A percentile compares a stretch with the other conserved stretches of the same genome.
Conservation (phyloP, 768 basidiomycete species). For the Cantharellus cinnabarinus region DNA sequence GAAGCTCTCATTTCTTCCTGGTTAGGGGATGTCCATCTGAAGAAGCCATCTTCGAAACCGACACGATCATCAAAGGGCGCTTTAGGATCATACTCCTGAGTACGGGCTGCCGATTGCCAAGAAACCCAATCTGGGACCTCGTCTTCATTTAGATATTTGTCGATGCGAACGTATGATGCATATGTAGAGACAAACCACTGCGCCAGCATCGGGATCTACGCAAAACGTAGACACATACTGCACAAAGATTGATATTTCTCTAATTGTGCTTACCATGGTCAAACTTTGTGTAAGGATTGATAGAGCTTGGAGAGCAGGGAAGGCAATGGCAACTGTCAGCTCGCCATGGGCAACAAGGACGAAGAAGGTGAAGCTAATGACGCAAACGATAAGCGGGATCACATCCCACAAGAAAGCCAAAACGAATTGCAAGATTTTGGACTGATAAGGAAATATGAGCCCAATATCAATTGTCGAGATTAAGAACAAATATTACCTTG, state of each 20-base stretch:
- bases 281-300: neutral
- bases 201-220: neutral
- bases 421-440: conserved; percentile 18
- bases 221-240: neutral
- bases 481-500: conserved; percentile 1
- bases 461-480: neutral
- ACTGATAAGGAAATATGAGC: neutral
- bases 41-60: neutral
- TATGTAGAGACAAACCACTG: neutral
- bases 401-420: conserved; percentile 54
- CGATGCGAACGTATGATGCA: conserved; percentile 36
- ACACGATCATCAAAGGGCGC: conserved; percentile 1
- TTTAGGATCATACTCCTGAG: neutral
- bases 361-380: conserved; percentile 58
- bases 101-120: neutral
- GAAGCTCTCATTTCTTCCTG: neutral
- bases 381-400: conserved; percentile 61
- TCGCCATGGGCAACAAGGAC: conserved; percentile 45
- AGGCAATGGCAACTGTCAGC: conserved; percentile 61
- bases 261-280: conserved; percentile 23
- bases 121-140: conserved; percentile 51
- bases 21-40: neutral
- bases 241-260: neutral
- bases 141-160: conserved; percentile 46
- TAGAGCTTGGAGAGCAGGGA: conserved; percentile 15